Evolutionary conservation across 2,329 filamentous ascomycete genomes (phyloP).

Genomic region (Venturia asperata): DNA sequence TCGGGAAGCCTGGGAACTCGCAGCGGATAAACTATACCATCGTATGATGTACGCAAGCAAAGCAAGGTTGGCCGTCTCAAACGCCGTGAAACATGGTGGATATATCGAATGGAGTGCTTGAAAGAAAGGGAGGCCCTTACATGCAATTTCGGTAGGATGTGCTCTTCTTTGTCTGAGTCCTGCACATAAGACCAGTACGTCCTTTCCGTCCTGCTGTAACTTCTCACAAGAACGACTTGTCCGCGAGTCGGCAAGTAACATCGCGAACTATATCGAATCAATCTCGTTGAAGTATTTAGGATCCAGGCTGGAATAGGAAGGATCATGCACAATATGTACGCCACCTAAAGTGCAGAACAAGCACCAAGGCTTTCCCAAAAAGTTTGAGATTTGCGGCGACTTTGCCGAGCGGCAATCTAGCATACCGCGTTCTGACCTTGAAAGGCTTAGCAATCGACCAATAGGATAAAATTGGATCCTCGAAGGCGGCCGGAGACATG

Average conservation of each 20-base stretch:
- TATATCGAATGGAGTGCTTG: background rate
- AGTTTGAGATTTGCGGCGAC: background rate
- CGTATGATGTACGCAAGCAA: background rate
- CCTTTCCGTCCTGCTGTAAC: too few relatives aligned
- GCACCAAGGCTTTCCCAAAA: background rate
- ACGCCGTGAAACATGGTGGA: background rate
- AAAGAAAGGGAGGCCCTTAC: background rate
- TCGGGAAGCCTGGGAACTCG: background rate
- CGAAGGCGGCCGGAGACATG: background rate
- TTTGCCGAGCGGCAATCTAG: background rate
- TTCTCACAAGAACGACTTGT: background rate
- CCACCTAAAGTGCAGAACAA: background rate
- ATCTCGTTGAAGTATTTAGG: background rate
- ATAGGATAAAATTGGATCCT: background rate
- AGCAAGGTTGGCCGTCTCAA: background rate
- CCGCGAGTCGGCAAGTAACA: too few relatives aligned
- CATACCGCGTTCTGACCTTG: background rate
- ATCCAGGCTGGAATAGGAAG: background rate
- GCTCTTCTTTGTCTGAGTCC: background rate
- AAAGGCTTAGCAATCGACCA: background rate
- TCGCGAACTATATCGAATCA: too few relatives aligned
- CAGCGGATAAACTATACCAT: background rate
- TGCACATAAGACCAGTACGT: too few relatives aligned
- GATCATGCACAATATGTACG: background rate
- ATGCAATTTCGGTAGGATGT: background rate